A percentile compares a stretch with the other conserved stretches of the same genome.
Evolutionary conservation across 495 filamentous ascomycete genomes (phyloP).

Genomic region (Emericellopsis terricola): DNA sequence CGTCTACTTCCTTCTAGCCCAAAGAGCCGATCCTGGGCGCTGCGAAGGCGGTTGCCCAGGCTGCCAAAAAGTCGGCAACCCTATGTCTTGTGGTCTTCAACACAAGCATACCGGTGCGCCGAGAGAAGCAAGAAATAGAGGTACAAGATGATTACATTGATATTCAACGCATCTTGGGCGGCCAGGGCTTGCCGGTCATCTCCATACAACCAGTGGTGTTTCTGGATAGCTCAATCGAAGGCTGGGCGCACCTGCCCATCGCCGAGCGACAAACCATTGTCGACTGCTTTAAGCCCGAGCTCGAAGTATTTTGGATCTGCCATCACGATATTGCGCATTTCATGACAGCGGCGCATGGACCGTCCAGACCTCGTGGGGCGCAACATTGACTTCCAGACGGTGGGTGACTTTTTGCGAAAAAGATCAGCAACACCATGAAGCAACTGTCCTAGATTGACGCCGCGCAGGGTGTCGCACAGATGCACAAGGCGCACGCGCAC

Average conservation of each 20-base stretch:
- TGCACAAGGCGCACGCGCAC: constrained; percentile 1
- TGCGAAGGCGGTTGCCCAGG: not conserved
- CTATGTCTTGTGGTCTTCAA: constrained; percentile 1
- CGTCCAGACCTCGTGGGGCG: not conserved
- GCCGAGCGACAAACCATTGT: not conserved
- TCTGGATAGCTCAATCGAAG: constrained; percentile 1
- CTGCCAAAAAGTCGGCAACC: not conserved
- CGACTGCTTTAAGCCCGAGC: not conserved
- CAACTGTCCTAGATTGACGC: not conserved
- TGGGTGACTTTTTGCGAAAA: not conserved
- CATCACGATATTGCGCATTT: constrained; percentile 1
- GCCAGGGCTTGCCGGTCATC: not conserved
- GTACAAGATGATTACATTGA: not conserved
- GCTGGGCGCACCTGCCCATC: not conserved
- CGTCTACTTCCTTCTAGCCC: not conserved
- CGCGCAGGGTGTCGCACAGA: not conserved
- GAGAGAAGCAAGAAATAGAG: not conserved
- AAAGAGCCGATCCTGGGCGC: not conserved
- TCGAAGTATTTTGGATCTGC: constrained; percentile 1
- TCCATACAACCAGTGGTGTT: not conserved
- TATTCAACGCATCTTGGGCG: not conserved
- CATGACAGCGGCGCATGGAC: not conserved
- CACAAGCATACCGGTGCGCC: constrained; percentile 1
- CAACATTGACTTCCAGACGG: constrained; percentile 1
- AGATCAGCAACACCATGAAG: constrained; percentile 1